A percentile compares a stretch with the other conserved stretches of the same genome.
Conservation (phyloP, 2,329 filamentous ascomycete genomes). For the Dactylellina drechsleri region DNA sequence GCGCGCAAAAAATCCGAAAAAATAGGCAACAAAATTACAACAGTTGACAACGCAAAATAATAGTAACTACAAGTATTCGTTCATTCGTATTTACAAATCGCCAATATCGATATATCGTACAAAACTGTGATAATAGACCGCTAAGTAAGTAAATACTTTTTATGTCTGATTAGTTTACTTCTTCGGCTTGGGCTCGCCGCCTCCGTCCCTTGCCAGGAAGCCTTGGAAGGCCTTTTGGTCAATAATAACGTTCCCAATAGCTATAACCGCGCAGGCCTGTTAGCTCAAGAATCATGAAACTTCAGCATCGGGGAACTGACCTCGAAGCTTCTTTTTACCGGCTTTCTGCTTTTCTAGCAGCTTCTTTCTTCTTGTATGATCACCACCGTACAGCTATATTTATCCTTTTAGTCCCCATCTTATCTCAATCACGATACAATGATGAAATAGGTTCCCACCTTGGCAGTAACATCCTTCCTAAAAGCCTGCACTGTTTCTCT, state of each 20-base stretch:
- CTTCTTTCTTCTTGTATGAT: slow-evolving; percentile 83
- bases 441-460: slow-evolving; percentile 66
- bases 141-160: too few relatives aligned
- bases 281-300: neutral
- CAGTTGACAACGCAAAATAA: slow-evolving; percentile 45
- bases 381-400: slow-evolving; percentile 78
- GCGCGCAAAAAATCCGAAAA: slow-evolving; percentile 3
- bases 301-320: slow-evolving; percentile 7
- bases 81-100: too few relatives aligned
- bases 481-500: slow-evolving; percentile 96
- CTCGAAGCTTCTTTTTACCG: slow-evolving; percentile 83
- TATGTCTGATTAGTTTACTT: slow-evolving; percentile 12
- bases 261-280: slow-evolving; percentile 53
- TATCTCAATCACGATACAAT: neutral
- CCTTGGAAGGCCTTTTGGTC: slow-evolving; percentile 95
- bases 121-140: too few relatives aligned
- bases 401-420: neutral
- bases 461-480: slow-evolving; percentile 87
- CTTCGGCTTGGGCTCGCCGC: slow-evolving; percentile 33
- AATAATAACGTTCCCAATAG: slow-evolving; percentile 87
- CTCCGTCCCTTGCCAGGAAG: slow-evolving; percentile 80
- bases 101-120: too few relatives aligned
- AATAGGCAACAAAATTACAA: slow-evolving; percentile 29
- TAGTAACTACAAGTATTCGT: neutral
- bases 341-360: slow-evolving; percentile 96